phyloP scores from a whole-genome alignment of 2,329 filamentous ascomycete genomes.

The Claviceps maximensis region DNA sequence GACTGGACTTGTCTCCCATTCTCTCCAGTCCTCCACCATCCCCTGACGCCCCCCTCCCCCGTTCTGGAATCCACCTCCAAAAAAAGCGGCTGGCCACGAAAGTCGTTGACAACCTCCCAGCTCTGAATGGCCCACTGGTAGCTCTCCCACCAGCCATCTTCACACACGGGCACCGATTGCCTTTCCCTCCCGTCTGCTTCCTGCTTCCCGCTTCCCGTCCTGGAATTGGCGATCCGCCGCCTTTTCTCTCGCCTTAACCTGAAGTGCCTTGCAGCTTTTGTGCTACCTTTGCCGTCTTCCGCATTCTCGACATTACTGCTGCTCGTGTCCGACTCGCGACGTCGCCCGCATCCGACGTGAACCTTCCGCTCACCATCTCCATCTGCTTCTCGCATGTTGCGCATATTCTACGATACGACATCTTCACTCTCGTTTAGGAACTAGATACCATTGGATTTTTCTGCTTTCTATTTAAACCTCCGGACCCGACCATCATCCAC shows the following conservation, averaged over 20 bases:
- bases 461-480: background rate
- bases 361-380: background rate
- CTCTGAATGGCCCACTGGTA: slow-evolving; percentile 21
- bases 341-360: background rate
- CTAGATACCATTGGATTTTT: too few species aligned
- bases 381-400: background rate
- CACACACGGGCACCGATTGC: slow-evolving; percentile 22
- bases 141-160: slow-evolving; percentile 34
- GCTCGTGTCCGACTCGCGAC: slow-evolving; percentile 1
- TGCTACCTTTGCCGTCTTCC: background rate
- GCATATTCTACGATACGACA: background rate
- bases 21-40: background rate
- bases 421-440: background rate
- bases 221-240: slow-evolving; percentile 11
- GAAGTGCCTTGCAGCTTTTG: background rate
- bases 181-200: slow-evolving; percentile 17
- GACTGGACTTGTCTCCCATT: background rate
- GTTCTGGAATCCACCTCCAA: slow-evolving; percentile 10
- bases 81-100: slow-evolving; percentile 24
- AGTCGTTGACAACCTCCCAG: slow-evolving; percentile 15
- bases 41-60: slow-evolving; percentile 4
- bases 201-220: slow-evolving; percentile 8
- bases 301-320: slow-evolving; percentile 4
- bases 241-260: background rate
- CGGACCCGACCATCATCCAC: background rate